Conservation (phyloP, 495 filamentous ascomycete genomes). For the Aspergillus wentii region DNA sequence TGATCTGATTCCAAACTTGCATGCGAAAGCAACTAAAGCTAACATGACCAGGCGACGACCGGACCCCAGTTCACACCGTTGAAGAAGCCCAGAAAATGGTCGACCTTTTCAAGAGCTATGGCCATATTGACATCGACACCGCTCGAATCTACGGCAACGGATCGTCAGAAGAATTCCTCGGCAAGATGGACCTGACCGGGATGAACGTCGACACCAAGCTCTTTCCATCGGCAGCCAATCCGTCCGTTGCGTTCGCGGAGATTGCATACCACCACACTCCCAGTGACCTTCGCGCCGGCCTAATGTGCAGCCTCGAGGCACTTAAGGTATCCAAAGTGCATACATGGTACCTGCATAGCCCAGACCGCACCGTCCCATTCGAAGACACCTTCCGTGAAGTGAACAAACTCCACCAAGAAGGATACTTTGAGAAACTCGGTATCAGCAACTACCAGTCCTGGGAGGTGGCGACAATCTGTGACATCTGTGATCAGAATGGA, state of each 20-base stretch:
- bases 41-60: too few species aligned
- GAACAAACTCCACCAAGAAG: conserved; percentile 43
- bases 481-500: conserved; percentile 42
- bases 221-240: conserved; percentile 24
- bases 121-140: conserved; percentile 52
- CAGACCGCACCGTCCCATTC: conserved; percentile 43
- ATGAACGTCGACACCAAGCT: conserved; percentile 48
- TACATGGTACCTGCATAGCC: conserved; percentile 42
- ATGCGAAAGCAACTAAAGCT: too few species aligned
- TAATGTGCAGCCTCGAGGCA: conserved; percentile 34
- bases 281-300: conserved; percentile 23
- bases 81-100: conserved; percentile 27
- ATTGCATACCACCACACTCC: conserved; percentile 17
- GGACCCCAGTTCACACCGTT: too few species aligned
- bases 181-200: conserved; percentile 36
- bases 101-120: conserved; percentile 45
- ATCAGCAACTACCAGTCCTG: conserved; percentile 47
- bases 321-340: conserved; percentile 42
- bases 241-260: not conserved
- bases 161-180: conserved; percentile 42
- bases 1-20: too few species aligned
- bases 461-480: conserved; percentile 47
- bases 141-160: conserved; percentile 46
- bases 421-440: conserved; percentile 41
- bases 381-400: conserved; percentile 43